A percentile compares a stretch with the other conserved stretches of the same genome.
Evolutionary conservation across 108 stramenopile genomes (phyloP).

Genomic region (Epithemia pelagica): DNA sequence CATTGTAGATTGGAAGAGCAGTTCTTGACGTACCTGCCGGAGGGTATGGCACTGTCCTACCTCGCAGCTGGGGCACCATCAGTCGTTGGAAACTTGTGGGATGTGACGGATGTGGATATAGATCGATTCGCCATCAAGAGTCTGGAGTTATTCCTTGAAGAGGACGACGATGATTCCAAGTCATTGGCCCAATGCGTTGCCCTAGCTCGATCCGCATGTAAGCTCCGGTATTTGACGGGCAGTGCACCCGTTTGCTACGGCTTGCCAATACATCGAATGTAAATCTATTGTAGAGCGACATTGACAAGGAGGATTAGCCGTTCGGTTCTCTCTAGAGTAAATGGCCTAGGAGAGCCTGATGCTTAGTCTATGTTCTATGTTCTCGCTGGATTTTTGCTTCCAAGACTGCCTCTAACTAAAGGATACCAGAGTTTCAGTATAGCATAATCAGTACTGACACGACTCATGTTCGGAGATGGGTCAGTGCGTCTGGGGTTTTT

Average conservation of each 20-base stretch:
- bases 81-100: constrained; percentile 98
- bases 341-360: too few relatives aligned
- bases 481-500: neutral
- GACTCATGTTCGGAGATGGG: neutral
- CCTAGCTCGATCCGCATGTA: constrained; percentile 78
- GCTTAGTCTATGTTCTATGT: too few relatives aligned
- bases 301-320: too few relatives aligned
- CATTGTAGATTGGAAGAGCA: constrained; percentile 12
- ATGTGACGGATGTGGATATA: constrained; percentile 97
- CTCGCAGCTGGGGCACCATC: constrained; percentile 86
- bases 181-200: constrained; percentile 49
- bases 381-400: too few relatives aligned
- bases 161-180: constrained; percentile 2
- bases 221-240: constrained; percentile 86
- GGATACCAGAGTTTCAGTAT: too few relatives aligned
- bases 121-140: constrained; percentile 58
- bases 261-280: constrained; percentile 43
- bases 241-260: constrained; percentile 94
- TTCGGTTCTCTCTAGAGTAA: too few relatives aligned
- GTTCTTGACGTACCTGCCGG: constrained; percentile 81
- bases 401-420: too few relatives aligned
- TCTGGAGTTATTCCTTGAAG: constrained; percentile 21
- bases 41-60: constrained; percentile 89
- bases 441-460: neutral
- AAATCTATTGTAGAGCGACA: too few relatives aligned